phyloP scores from a whole-genome alignment of 768 basidiomycete genomes.

The Dioszegia crocea region DNA sequence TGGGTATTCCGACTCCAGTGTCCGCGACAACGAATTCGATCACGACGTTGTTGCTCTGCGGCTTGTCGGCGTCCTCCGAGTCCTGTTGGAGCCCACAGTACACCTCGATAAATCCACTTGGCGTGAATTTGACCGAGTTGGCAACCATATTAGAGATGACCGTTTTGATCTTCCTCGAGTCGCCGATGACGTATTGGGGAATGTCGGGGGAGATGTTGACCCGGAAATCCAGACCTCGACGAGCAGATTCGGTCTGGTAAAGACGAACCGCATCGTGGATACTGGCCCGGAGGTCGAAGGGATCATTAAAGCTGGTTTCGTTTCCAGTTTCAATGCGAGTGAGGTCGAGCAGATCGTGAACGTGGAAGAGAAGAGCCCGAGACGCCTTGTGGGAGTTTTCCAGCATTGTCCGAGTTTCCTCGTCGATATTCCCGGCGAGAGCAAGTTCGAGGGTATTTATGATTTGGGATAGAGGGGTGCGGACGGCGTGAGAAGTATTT shows the following conservation, averaged over 20 bases:
- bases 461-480: slow-evolving; percentile 58
- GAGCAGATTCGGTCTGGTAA: slow-evolving; percentile 64
- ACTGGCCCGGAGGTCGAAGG: slow-evolving; percentile 62
- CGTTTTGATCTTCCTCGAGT: slow-evolving; percentile 67
- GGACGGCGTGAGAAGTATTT: slow-evolving; percentile 79
- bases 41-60: slow-evolving; percentile 40
- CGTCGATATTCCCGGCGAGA: slow-evolving; percentile 67
- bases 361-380: slow-evolving; percentile 70
- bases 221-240: slow-evolving; percentile 60
- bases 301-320: slow-evolving; percentile 70
- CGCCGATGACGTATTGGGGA: slow-evolving; percentile 61
- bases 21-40: slow-evolving; percentile 70
- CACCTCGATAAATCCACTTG: slow-evolving; percentile 60
- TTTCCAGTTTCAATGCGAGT: slow-evolving; percentile 72
- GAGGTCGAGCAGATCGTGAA: slow-evolving; percentile 76
- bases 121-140: slow-evolving; percentile 75
- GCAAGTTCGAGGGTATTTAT: slow-evolving; percentile 83
- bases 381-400: slow-evolving; percentile 69
- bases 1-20: slow-evolving; percentile 67
- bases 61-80: slow-evolving; percentile 4
- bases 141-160: slow-evolving; percentile 73
- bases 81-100: slow-evolving; percentile 55
- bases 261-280: slow-evolving; percentile 63
- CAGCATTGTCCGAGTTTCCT: slow-evolving; percentile 70
- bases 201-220: slow-evolving; percentile 60